Evolutionary conservation across 352 stramenopile species (phyloP).

Genomic region (Pythium aquatile): DNA sequence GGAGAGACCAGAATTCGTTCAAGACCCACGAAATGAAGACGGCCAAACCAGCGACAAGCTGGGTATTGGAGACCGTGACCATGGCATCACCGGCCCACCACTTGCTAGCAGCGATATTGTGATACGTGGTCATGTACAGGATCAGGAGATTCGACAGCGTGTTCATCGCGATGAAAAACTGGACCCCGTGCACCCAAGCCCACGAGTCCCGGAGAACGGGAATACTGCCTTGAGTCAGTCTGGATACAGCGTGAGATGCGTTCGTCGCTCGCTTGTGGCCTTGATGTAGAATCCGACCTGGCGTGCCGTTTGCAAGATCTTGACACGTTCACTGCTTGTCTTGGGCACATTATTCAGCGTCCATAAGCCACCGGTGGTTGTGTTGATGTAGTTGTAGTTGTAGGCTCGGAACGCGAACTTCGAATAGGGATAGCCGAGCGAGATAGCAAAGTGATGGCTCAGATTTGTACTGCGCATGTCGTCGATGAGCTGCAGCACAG

Average conservation of each 20-base stretch:
- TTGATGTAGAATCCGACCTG: constrained; percentile 20
- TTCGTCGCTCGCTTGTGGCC: background rate
- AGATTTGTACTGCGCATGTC: constrained; percentile 13
- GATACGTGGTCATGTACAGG: constrained; percentile 30
- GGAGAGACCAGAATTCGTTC: constrained; percentile 43
- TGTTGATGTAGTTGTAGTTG: constrained; percentile 4
- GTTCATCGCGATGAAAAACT: constrained; percentile 37
- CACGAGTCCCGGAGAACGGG: constrained; percentile 35
- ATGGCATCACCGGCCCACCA: constrained; percentile 20
- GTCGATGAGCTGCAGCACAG: constrained; percentile 22
- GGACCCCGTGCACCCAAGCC: constrained; percentile 48
- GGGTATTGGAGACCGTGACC: constrained; percentile 28
- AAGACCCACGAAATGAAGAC: constrained; percentile 41
- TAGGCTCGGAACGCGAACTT: constrained; percentile 19
- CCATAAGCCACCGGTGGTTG: constrained; percentile 7
- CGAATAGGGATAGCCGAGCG: constrained; percentile 23
- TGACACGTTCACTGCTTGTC: constrained; percentile 1
- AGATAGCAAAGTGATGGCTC: constrained; percentile 14
- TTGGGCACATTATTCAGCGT: constrained; percentile 14
- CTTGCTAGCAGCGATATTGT: constrained; percentile 13
- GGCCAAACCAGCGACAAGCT: constrained; percentile 32
- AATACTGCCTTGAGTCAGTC: background rate
- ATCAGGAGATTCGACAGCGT: constrained; percentile 3
- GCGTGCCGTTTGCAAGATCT: constrained; percentile 6
- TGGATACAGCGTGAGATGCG: background rate